Conservation (phyloP, 2,329 filamentous ascomycete species). For the Colletotrichum graminicola region DNA sequence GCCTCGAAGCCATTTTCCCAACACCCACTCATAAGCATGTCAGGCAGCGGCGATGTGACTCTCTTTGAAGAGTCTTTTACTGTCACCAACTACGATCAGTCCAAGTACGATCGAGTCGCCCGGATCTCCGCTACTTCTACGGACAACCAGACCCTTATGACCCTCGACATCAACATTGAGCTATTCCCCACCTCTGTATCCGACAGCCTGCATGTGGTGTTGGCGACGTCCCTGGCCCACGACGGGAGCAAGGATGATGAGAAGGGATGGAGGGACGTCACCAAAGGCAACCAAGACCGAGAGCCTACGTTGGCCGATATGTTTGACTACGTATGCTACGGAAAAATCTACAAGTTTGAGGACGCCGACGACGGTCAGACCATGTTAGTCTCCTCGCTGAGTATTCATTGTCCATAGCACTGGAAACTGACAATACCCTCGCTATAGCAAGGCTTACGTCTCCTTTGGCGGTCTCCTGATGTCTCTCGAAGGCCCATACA, state of each 20-base stretch:
- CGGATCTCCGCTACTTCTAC: slow-evolving; percentile 83
- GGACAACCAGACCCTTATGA: slow-evolving; percentile 81
- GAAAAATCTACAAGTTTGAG: slow-evolving; percentile 90
- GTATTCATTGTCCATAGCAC: background rate
- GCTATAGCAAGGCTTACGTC: slow-evolving; percentile 85
- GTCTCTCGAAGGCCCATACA: slow-evolving; percentile 92
- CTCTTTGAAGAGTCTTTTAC: slow-evolving; percentile 95
- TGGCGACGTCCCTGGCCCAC: slow-evolving; percentile 87
- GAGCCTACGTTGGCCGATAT: slow-evolving; percentile 78
- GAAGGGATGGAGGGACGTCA: slow-evolving; percentile 85
- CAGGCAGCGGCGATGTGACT: slow-evolving; percentile 82
- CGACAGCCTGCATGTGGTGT: slow-evolving; percentile 82
- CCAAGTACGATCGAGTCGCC: slow-evolving; percentile 95
- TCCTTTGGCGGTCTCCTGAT: slow-evolving; percentile 94
- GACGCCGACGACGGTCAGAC: slow-evolving; percentile 83
- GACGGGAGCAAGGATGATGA: slow-evolving; percentile 85
- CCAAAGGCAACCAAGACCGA: slow-evolving; percentile 60
- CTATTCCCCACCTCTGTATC: slow-evolving; percentile 82
- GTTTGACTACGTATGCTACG: slow-evolving; percentile 89
- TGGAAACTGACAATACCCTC: slow-evolving; percentile 27
- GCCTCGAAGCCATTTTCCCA: background rate
- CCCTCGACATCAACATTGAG: slow-evolving; percentile 94
- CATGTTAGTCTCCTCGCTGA: slow-evolving; percentile 72
- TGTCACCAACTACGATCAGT: slow-evolving; percentile 81
- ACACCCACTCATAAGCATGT: slow-evolving; percentile 49